These are phyloP conservation scores for Puccinia polysora DNA, from an alignment of 1,284 basidiomycete genomes.

Conservation along the genomic window DNA sequence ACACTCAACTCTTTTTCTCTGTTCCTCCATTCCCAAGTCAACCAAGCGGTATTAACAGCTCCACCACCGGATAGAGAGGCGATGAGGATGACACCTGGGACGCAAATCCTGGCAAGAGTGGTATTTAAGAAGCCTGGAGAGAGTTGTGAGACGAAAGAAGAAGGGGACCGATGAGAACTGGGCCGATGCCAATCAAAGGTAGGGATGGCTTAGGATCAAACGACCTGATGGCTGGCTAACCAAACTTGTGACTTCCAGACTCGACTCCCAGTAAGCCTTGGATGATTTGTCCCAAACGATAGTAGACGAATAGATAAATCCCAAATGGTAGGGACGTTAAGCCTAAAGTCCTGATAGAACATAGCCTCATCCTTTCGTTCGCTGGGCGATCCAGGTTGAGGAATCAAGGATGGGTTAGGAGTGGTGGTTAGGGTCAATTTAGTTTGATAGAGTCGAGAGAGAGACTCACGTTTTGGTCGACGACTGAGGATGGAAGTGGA, in stretches of 20 bases:
- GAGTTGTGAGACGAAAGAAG: background rate
- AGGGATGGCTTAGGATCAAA: too few species aligned
- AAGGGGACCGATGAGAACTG: background rate
- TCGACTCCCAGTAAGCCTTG: constrained; percentile 48
- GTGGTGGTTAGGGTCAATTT: constrained; percentile 17
- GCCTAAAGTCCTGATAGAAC: constrained; percentile 45
- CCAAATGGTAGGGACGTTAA: constrained; percentile 49
- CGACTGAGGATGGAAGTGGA: constrained; percentile 24
- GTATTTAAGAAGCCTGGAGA: constrained; percentile 49
- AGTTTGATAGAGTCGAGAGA: background rate
- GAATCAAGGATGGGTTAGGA: constrained; percentile 47
- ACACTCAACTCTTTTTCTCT: constrained; percentile 49
- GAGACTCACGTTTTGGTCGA: background rate
- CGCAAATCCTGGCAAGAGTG: constrained; percentile 52
- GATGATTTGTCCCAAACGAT: constrained; percentile 48
- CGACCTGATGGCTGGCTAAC: too few species aligned
- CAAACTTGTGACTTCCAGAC: constrained; percentile 48
- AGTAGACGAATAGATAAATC: constrained; percentile 49
- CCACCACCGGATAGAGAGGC: constrained; percentile 54
- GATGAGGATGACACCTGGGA: constrained; percentile 55
- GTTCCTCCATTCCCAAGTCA: constrained; percentile 54
- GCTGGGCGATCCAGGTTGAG: constrained; percentile 46
- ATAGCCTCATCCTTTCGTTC: constrained; percentile 32
- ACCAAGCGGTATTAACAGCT: constrained; percentile 54
- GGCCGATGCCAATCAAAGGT: too few species aligned